phyloP scores from a whole-genome alignment of 495 filamentous ascomycete species.

The Penicillium paxilli region DNA sequence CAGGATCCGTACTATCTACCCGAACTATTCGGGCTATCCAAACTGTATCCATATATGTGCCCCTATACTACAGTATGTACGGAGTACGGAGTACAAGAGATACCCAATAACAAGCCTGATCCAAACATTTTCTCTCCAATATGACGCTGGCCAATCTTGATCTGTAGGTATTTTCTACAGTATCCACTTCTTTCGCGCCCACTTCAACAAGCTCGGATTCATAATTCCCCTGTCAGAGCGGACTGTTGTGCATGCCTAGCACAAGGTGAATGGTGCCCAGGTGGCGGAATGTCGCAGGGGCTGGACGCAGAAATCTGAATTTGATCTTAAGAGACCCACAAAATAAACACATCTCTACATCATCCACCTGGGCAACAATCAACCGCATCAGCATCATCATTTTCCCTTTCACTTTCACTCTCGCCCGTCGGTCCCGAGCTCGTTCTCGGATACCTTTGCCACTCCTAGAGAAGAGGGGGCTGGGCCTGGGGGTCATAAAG shows the following conservation, averaged over 20 bases:
- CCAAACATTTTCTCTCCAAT: neutral
- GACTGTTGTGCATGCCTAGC: too few relatives aligned
- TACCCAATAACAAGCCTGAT: too few relatives aligned
- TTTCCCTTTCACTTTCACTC: too few relatives aligned
- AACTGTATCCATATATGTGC: too few relatives aligned
- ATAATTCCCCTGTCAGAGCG: too few relatives aligned
- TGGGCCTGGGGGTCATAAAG: neutral
- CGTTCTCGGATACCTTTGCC: conserved; percentile 13
- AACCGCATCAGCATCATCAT: conserved; percentile 9
- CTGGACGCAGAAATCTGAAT: neutral
- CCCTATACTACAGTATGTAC: neutral
- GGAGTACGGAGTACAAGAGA: neutral
- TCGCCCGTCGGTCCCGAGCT: too few relatives aligned
- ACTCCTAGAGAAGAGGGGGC: conserved; percentile 5
- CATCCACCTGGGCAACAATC: conserved; percentile 8
- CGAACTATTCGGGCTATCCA: neutral
- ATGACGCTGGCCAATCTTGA: neutral
- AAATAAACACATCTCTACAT: conserved; percentile 17
- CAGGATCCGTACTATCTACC: neutral
- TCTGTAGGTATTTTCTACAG: too few relatives aligned
- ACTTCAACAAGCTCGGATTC: too few relatives aligned
- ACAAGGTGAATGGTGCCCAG: too few relatives aligned
- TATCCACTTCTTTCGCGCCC: too few relatives aligned
- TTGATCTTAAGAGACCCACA: conserved; percentile 7
- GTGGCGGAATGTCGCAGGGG: conserved; percentile 15